Evolutionary conservation across 805 yeast genomes (phyloP), one percentile per base, ranked within the genome.

Genomic region (Debaryomyces hansenii): DNA sequence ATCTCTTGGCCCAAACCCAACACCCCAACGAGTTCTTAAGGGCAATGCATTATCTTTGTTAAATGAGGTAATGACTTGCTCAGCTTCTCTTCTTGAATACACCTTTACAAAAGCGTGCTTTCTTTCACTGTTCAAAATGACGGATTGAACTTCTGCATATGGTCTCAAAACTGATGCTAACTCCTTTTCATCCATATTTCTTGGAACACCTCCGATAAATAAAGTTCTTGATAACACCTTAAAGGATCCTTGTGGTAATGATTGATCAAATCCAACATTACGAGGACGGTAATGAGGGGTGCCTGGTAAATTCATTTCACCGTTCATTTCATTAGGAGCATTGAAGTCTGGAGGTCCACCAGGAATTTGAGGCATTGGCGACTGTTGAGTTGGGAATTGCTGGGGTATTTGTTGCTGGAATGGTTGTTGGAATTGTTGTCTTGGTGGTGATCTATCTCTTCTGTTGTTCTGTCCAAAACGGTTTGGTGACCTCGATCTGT

Each of bases 1-100:
- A 66, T 94, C 98, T 72, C 99, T 83, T 45, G 99, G 99, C 4
- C 99, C 99, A 61, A 87, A 94, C 1, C 99, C 99, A 51, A 94
- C 98, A 55, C 98, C 99, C 99, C 99, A 94, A 63, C 97, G 80
- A 4, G 95, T 88, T 68, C 98, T 81, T 55, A 94, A 73, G 55
- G 81, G 72, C 62, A 72, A 69, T 8, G 79, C 66, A 35, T 86
- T 85, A 51, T 83, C 84, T 55, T 84, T 82, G 59, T 82, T 82
- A 70, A 91, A 90, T 36, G 83, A 79, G 35, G 79, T 74, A 47
- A 90, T 78, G 11, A 90, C 90, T 50, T 75, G 80, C 63, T 88
- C 97, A 27, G 99, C 99, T 66, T 92, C 98, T 32, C 75, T 78
- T 67, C 99, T 81, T 18, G 96, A 88, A 63, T 87, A 90, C 20